These are phyloP conservation scores for Vigna radiata DNA, from an alignment of 306 rosid species.

Conservation along the genomic window DNA sequence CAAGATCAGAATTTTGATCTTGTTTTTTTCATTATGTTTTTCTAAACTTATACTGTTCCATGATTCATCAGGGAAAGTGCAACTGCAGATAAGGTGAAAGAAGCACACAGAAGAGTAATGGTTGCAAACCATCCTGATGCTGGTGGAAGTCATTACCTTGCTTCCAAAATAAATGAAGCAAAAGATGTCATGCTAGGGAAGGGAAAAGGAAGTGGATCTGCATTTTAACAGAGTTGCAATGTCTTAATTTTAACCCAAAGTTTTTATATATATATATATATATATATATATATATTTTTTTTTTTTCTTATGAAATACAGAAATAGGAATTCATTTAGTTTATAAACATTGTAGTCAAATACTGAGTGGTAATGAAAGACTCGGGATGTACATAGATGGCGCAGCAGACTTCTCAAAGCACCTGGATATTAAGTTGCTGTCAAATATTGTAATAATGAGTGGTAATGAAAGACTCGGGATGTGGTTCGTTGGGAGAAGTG, in stretches of 20 bases:
- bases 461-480: neutral
- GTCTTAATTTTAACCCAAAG: no score
- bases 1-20: neutral
- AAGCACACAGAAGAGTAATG: conserved; percentile 80
- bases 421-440: neutral
- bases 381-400: neutral
- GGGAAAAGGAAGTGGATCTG: conserved; percentile 65
- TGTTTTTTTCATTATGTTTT: neutral
- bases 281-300: neutral
- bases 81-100: conserved; percentile 69
- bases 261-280: no score
- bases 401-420: neutral
- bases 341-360: neutral
- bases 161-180: conserved; percentile 80
- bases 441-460: conserved; percentile 4
- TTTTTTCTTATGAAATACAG: neutral
- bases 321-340: neutral
- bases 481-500: no score
- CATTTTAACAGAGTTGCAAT: conserved; percentile 48
- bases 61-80: conserved; percentile 64
- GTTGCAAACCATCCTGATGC: conserved; percentile 90
- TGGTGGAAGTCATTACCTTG: conserved; percentile 82
- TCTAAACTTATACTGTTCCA: conserved; percentile 12
- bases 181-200: conserved; percentile 75
- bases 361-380: no score